Evolutionary conservation across 768 basidiomycete genomes (phyloP).

Genomic region (Mycena rosella): DNA sequence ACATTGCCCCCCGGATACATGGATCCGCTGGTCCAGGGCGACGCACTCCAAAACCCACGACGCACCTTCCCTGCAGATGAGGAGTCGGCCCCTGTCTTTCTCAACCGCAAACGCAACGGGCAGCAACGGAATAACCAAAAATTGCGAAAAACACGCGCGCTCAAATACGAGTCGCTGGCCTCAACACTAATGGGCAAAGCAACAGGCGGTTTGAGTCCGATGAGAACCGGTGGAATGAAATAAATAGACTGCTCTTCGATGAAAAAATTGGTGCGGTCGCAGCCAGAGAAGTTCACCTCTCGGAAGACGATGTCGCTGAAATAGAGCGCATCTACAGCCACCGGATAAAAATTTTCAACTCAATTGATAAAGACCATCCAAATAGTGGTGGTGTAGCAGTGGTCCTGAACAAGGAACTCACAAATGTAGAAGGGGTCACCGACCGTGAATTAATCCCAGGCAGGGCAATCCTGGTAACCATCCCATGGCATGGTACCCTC

Average conservation of each 20-base stretch:
- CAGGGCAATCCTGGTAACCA: slow-evolving; percentile 13
- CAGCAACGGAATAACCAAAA: slow-evolving; percentile 4
- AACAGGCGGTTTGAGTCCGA: not conserved
- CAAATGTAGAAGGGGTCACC: not conserved
- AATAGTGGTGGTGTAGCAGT: slow-evolving; percentile 33
- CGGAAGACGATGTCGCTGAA: slow-evolving; percentile 18
- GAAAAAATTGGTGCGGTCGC: slow-evolving; percentile 29
- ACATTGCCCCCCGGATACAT: not conserved
- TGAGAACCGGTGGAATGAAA: slow-evolving; percentile 31
- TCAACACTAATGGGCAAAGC: slow-evolving; percentile 35
- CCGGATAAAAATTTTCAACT: slow-evolving; percentile 18
- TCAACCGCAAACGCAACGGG: no score
- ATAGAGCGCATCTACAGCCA: not conserved
- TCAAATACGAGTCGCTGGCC: slow-evolving; percentile 2
- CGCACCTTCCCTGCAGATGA: not conserved
- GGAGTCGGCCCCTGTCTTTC: not conserved
- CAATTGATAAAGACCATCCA: not conserved
- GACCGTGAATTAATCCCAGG: not conserved
- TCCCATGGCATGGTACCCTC: slow-evolving; percentile 25
- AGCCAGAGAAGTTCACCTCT: slow-evolving; percentile 33
- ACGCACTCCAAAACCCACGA: not conserved
- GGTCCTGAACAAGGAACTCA: slow-evolving; percentile 33
- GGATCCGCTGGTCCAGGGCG: not conserved
- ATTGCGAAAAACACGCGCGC: slow-evolving; percentile 17
- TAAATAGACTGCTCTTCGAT: slow-evolving; percentile 28